A percentile compares a stretch with the other conserved stretches of the same genome.
These are phyloP conservation scores for Cryptosporidium canis DNA, from an alignment of 169 alveolate genomes.

Conservation along the genomic window DNA sequence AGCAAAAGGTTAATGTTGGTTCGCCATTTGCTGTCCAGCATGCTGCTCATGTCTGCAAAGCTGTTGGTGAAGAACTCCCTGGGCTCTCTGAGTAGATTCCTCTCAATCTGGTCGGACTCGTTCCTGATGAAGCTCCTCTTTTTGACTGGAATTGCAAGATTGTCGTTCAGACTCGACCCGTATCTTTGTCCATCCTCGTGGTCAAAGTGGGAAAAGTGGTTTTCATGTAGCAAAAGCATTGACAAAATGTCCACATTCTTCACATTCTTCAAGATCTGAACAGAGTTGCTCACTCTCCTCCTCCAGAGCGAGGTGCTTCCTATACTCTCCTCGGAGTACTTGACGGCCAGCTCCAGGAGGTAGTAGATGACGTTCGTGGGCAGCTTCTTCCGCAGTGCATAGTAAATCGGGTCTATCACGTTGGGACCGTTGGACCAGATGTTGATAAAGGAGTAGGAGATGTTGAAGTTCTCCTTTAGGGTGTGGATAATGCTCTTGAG, in stretches of 20 bases:
- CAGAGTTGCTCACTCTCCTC: neutral
- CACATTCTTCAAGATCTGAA: neutral
- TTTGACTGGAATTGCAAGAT: neutral
- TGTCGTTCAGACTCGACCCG: neutral
- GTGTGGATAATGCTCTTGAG: conserved; percentile 1
- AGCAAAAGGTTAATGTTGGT: neutral
- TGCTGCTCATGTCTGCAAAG: neutral
- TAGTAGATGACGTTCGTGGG: conserved; percentile 12
- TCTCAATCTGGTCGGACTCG: neutral
- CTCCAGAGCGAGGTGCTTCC: conserved; percentile 50
- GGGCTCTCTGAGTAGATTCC: neutral
- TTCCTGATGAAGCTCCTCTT: neutral
- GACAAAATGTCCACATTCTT: conserved; percentile 38
- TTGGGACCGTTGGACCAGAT: conserved; percentile 38
- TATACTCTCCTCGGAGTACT: conserved; percentile 33
- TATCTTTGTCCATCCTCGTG: conserved; percentile 1
- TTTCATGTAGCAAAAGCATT: conserved; percentile 24
- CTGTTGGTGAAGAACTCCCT: neutral
- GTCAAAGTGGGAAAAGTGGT: conserved; percentile 6
- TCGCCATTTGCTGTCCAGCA: conserved; percentile 53
- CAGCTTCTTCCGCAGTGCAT: conserved; percentile 16
- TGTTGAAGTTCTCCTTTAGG: conserved; percentile 26
- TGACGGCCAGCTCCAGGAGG: conserved; percentile 34
- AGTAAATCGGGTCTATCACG: conserved; percentile 32
- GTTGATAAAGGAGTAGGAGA: conserved; percentile 50